phyloP scores from a whole-genome alignment of 2,329 filamentous ascomycete genomes.

The Colletotrichum sansevieriae region DNA sequence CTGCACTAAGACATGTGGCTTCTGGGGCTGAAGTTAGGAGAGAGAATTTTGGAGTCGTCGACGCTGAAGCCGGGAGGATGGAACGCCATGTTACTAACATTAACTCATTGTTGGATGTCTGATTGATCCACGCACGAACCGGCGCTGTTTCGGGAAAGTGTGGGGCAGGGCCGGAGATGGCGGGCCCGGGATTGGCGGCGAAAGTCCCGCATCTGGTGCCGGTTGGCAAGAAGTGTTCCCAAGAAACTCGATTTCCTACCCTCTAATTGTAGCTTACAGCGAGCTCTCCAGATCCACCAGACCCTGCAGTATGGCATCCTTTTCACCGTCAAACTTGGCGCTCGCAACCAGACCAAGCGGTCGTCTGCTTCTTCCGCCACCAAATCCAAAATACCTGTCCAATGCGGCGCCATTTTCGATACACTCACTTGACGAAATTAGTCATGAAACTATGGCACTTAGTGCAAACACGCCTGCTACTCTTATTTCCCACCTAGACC shows the following conservation, averaged over 20 bases:
- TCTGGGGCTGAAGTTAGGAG: not conserved
- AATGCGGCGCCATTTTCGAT: slow-evolving; percentile 42
- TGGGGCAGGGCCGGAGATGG: no score
- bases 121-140: no score
- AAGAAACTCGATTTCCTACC: not conserved
- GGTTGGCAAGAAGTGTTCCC: not conserved
- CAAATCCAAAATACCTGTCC: slow-evolving; percentile 42
- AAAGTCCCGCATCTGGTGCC: no score
- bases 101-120: not conserved
- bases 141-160: no score
- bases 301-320: slow-evolving; percentile 39
- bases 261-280: slow-evolving; percentile 12
- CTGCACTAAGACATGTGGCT: slow-evolving; percentile 19
- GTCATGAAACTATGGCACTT: no score
- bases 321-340: slow-evolving; percentile 44
- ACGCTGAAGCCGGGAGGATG: not conserved
- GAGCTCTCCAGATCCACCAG: slow-evolving; percentile 45
- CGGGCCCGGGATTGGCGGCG: no score
- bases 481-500: slow-evolving; percentile 14
- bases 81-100: not conserved
- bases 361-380: slow-evolving; percentile 30
- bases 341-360: slow-evolving; percentile 45
- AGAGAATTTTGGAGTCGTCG: not conserved
- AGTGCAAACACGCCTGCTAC: not conserved
- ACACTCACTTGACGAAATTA: not conserved